phyloP scores from a whole-genome alignment of 495 filamentous ascomycete genomes.

The Aspergillus heteromorphus region DNA sequence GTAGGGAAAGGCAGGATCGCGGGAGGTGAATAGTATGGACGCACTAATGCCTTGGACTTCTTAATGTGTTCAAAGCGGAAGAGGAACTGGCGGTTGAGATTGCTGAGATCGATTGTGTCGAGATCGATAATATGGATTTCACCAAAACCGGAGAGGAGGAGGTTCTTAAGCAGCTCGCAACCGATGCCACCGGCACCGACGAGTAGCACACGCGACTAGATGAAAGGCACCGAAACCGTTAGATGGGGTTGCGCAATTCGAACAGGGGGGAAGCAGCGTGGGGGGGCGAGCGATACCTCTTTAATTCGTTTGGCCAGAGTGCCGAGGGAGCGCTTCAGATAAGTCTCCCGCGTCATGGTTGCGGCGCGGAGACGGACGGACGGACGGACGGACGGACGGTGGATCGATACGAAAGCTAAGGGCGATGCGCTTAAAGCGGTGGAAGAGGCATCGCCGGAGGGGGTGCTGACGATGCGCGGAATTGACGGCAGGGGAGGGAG shows the following conservation, averaged over 20 bases:
- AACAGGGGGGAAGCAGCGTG: background rate
- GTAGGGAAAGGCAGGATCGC: background rate
- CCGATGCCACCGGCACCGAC: slow-evolving; percentile 97
- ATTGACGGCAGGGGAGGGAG: slow-evolving; percentile 4
- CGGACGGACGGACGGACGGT: too few species aligned
- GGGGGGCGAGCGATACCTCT: slow-evolving; percentile 43
- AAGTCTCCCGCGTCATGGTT: slow-evolving; percentile 50
- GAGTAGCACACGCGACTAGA: slow-evolving; percentile 81
- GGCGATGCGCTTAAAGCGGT: background rate
- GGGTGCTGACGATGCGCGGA: background rate
- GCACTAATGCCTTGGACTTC: slow-evolving; percentile 89
- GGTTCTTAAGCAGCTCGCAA: slow-evolving; percentile 96
- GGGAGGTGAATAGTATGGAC: slow-evolving; percentile 21
- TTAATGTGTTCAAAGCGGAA: slow-evolving; percentile 98
- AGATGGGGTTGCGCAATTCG: slow-evolving; percentile 3
- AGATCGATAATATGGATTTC: slow-evolving; percentile 95
- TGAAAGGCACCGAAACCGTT: slow-evolving; percentile 7
- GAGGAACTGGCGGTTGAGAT: slow-evolving; percentile 96
- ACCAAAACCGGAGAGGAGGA: slow-evolving; percentile 88
- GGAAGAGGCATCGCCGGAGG: slow-evolving; percentile 15
- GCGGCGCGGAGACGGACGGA: slow-evolving; percentile 9
- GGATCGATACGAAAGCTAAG: slow-evolving; percentile 8
- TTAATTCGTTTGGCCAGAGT: slow-evolving; percentile 55
- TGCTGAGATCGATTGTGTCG: slow-evolving; percentile 96
- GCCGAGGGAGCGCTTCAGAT: slow-evolving; percentile 58